Evolutionary conservation across 345 rosid species (phyloP), one percentile per base, ranked within the genome.

Genomic region (Luvunga scandens): DNA sequence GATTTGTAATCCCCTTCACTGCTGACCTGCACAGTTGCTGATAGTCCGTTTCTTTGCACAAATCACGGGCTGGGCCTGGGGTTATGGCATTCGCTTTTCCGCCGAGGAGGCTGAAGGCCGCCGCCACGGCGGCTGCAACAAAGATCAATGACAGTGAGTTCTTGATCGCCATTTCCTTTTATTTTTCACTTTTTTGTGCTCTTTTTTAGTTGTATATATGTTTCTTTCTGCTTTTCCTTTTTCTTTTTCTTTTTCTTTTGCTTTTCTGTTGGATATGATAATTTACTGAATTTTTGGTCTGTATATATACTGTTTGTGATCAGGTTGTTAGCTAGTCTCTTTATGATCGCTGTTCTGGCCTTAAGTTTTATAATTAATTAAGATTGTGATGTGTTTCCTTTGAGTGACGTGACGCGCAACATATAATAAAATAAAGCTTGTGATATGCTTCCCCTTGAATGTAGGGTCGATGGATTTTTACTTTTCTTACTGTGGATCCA

Each of bases 1-100:
- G 81, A 22, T 83, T 71, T 1, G 63, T 76, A 21, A 75, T 65
- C 65, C 82, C 82, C 66, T 83, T 79, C 14, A 73, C 73, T 27
- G 76, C 80, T 2, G 77, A 22, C 76, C 75, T 82, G 65, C 87
- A 86, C 21, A 82, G 66, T 19, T 12, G 24, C 0, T 74, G 76
- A 28, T 33, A 82, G 53, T 72, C 75, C 0, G 81, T 2, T 9
- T 59, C 79, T 55, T n/a, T 36, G 83, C 85, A 84, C 2, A 79
- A 78, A 36, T 84, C 84, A 0, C 19, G 55, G 0, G 74, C 18
- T 3, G 50, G 50, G 0, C 50, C 10, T 16, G 61, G 12, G 18
- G 34, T 18, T 60, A 6, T 7, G 18, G 62, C 75, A 18, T 45
- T 19, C 22, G 67, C 55, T 3, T 31, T n/a, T 16, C 2, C 25